Conservation (phyloP, 2,329 filamentous ascomycete species). For the Penicillium sp. region DNA sequence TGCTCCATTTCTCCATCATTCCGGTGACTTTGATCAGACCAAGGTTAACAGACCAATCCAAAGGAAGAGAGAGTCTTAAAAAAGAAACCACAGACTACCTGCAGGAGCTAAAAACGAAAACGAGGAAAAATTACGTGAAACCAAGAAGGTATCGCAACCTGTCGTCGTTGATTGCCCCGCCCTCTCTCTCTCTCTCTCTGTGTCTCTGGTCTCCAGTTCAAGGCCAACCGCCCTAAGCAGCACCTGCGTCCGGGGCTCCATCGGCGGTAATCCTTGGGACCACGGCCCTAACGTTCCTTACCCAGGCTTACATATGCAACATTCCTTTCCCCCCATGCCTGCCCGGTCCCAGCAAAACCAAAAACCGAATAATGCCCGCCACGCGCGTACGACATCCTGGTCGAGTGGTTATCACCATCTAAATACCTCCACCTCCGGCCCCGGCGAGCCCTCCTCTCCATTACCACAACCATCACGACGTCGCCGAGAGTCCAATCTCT, state of each 20-base stretch:
- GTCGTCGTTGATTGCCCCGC: constrained; percentile 18
- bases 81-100: neutral
- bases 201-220: constrained; percentile 2
- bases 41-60: neutral
- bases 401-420: constrained; percentile 38
- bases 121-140: constrained; percentile 24
- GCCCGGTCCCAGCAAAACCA: constrained; percentile 24
- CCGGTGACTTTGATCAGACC: neutral
- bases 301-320: constrained; percentile 29
- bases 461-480: constrained; percentile 31
- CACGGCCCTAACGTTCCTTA: neutral
- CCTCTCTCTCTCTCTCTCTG: neutral
- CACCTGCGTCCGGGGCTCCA: neutral
- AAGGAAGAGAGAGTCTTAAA: neutral
- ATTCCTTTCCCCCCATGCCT: constrained; percentile 33
- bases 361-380: constrained; percentile 41
- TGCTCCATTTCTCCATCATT: constrained; percentile 1
- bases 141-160: constrained; percentile 20
- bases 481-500: constrained; percentile 40
- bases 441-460: constrained; percentile 31
- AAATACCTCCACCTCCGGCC: constrained; percentile 13
- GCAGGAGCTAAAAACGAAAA: neutral
- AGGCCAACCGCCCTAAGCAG: neutral
- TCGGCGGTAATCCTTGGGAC: neutral
- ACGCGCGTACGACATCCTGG: constrained; percentile 42